phyloP scores from a whole-genome alignment of 345 rosid species.

The Carallia pectinifolia region DNA sequence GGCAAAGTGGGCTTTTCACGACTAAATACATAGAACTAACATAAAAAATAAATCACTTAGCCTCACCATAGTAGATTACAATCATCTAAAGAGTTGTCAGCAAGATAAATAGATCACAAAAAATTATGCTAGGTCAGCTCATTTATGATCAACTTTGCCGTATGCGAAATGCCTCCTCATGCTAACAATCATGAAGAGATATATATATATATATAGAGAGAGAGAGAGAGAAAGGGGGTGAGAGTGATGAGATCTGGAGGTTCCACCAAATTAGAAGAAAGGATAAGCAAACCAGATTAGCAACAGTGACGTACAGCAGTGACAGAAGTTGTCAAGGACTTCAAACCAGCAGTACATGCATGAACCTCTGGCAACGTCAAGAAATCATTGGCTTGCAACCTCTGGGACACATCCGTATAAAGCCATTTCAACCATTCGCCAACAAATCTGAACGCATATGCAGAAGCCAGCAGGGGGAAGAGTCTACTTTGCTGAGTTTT shows the following conservation, averaged over 20 bases:
- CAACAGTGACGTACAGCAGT: conserved; percentile 67
- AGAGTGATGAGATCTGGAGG: background rate
- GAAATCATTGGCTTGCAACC: conserved; percentile 84
- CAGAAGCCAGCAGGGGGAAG: conserved; percentile 97
- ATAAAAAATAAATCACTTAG: background rate
- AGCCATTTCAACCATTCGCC: conserved; percentile 99
- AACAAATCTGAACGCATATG: conserved; percentile 94
- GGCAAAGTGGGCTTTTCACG: background rate
- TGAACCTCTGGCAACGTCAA: conserved; percentile 95
- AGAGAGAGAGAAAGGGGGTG: background rate
- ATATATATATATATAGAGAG: too few relatives aligned
- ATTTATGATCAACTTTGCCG: too few relatives aligned
- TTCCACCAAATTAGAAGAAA: background rate
- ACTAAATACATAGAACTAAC: background rate
- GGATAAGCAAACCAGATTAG: background rate
- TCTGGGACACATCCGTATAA: conserved; percentile 79
- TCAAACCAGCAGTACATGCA: conserved; percentile 98
- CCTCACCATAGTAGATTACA: too few relatives aligned
- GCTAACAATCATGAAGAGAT: too few relatives aligned
- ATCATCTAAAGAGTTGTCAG: too few relatives aligned
- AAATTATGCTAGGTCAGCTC: too few relatives aligned
- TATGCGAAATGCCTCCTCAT: too few relatives aligned
- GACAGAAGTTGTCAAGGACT: conserved; percentile 86
- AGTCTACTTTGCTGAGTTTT: conserved; percentile 74
- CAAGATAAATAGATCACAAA: too few relatives aligned